Conservation (phyloP, 805 yeast species). For the Maudiozyma serrabonitensis region DNA sequence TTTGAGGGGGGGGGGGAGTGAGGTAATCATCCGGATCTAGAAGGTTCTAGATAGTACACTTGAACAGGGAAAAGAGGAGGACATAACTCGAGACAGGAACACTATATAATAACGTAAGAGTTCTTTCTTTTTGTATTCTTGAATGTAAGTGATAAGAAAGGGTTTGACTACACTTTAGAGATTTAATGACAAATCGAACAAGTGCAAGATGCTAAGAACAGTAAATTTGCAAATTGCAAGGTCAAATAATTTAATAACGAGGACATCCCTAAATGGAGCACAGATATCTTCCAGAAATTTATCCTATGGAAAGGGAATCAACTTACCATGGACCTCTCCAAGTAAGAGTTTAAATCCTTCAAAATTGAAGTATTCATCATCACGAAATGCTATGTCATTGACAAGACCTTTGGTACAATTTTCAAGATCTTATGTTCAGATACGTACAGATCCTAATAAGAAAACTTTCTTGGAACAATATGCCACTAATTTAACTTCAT, state of each 20-base stretch:
- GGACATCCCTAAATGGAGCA: neutral
- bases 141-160: neutral
- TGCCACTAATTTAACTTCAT: constrained; percentile 76
- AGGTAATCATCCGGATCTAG: too few species aligned
- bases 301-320: too few species aligned
- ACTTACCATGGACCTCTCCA: too few species aligned
- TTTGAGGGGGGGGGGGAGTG: too few species aligned
- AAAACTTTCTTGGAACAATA: constrained; percentile 74
- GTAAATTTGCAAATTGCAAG: neutral
- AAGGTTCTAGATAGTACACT: too few species aligned
- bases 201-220: neutral
- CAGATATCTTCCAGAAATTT: too few species aligned
- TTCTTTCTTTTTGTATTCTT: neutral
- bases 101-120: too few species aligned
- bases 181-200: neutral
- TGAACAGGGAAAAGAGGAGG: too few species aligned
- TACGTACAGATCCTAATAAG: constrained; percentile 37
- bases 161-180: neutral
- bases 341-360: too few species aligned
- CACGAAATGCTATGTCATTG: too few species aligned
- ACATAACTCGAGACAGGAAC: too few species aligned
- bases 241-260: neutral
- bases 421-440: constrained; percentile 13
- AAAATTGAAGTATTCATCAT: too few species aligned
- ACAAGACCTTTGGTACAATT: neutral